Evolutionary conservation across 2,329 filamentous ascomycete genomes (phyloP).

Genomic region (Cercospora sp.): DNA sequence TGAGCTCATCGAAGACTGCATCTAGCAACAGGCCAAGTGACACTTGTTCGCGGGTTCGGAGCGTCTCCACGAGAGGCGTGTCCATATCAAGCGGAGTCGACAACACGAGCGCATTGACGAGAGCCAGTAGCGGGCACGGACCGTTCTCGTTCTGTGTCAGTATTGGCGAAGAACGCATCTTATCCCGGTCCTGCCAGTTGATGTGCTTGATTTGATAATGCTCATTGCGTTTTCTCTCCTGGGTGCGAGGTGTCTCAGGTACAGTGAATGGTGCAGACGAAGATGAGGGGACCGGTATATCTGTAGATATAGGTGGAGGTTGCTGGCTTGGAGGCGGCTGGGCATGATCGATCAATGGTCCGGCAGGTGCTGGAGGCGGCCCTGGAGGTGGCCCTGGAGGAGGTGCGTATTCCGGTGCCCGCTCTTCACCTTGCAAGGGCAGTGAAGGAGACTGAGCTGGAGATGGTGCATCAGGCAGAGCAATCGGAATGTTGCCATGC

Average conservation of each 20-base stretch:
- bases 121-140: conserved; percentile 85
- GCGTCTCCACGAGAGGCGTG: conserved; percentile 73
- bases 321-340: conserved; percentile 33
- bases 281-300: conserved; percentile 8
- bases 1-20: conserved; percentile 89
- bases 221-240: conserved; percentile 59
- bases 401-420: conserved; percentile 24
- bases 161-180: conserved; percentile 76
- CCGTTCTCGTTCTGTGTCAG: conserved; percentile 92
- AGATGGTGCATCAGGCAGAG: background rate
- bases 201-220: conserved; percentile 94
- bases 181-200: conserved; percentile 73
- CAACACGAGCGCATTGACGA: conserved; percentile 88
- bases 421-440: conserved; percentile 2
- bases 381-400: conserved; percentile 33
- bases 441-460: conserved; percentile 14
- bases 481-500: conserved; percentile 13
- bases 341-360: conserved; percentile 36
- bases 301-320: conserved; percentile 36
- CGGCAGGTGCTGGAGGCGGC: conserved; percentile 37
- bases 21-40: conserved; percentile 82
- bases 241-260: conserved; percentile 43
- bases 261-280: conserved; percentile 16
- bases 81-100: conserved; percentile 68
- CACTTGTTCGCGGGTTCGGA: conserved; percentile 81